Conservation (phyloP, 371 early-diverging fungal genomes). For the Thermomucor indicae-seudaticae region DNA sequence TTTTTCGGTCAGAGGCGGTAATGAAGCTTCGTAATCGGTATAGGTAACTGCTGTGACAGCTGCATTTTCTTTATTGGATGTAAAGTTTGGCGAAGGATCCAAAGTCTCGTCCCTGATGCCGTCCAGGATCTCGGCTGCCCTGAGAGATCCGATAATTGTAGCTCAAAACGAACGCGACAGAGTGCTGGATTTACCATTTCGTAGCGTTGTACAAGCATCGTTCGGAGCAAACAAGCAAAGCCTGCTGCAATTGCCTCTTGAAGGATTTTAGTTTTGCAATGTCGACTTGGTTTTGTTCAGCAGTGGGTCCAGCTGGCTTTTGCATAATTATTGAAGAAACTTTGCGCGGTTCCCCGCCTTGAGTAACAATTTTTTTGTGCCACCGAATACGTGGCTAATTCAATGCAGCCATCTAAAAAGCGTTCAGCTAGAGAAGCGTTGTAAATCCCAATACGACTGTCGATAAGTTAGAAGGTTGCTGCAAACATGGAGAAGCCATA, state of each 20-base stretch:
- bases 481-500: too few relatives aligned
- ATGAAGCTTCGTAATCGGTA: conserved; percentile 15
- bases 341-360: too few relatives aligned
- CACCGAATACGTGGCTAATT: too few relatives aligned
- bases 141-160: conserved; percentile 12
- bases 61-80: conserved; percentile 1
- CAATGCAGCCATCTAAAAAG: too few relatives aligned
- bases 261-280: too few relatives aligned
- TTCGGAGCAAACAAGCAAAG: conserved; percentile 61
- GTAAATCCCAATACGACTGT: too few relatives aligned
- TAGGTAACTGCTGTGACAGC: conserved; percentile 3
- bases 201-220: conserved; percentile 64
- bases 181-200: conserved; percentile 55
- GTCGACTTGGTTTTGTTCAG: too few relatives aligned
- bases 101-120: conserved; percentile 36
- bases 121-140: conserved; percentile 70
- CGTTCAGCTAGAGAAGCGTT: too few relatives aligned
- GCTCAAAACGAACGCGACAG: not conserved
- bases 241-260: conserved; percentile 36
- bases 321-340: too few relatives aligned
- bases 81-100: conserved; percentile 8
- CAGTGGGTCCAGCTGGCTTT: too few relatives aligned
- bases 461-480: too few relatives aligned
- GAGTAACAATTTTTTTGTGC: too few relatives aligned
- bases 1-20: conserved; percentile 20